Percentiles rank a stretch among this genome's conserved stretches.
Evolutionary conservation across 257 asterid genomes (phyloP).

Genomic region (Nicotiana tomentosiformis): DNA sequence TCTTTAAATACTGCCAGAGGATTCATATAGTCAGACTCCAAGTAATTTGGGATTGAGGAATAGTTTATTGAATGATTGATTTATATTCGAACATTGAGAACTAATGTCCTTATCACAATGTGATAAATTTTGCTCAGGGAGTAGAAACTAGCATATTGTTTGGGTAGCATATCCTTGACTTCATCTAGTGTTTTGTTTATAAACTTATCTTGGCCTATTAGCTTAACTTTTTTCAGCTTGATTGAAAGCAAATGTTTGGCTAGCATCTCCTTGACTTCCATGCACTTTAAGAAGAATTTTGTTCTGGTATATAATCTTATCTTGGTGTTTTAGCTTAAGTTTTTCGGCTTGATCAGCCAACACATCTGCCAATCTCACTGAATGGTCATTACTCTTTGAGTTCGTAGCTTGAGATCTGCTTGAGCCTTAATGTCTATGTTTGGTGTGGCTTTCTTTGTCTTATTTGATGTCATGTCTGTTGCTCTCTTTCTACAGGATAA

Average conservation of each 20-base stretch:
- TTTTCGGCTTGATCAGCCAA: not conserved
- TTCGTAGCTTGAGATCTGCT: not conserved
- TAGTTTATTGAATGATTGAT: not conserved
- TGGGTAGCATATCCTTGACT: not conserved
- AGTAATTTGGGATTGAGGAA: not conserved
- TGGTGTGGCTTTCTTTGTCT: not conserved
- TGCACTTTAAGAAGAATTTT: not conserved
- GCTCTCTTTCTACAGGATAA: conserved; percentile 53
- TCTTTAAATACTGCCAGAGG: not conserved
- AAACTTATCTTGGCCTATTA: not conserved
- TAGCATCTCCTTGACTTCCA: not conserved
- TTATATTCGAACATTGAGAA: not conserved
- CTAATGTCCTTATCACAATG: not conserved
- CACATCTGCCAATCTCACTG: not conserved
- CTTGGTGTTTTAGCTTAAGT: not conserved
- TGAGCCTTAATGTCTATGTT: not conserved
- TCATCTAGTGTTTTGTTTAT: not conserved
- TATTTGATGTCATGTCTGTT: not conserved
- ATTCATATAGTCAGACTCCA: not conserved
- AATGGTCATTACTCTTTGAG: not conserved
- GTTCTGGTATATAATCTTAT: not conserved
- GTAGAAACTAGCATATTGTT: not conserved
- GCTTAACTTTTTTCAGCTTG: not conserved
- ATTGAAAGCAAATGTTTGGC: not conserved
- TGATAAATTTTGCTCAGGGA: not conserved